A percentile compares a stretch with the other conserved stretches of the same genome.
Evolutionary conservation across 2,329 filamentous ascomycete genomes (phyloP).

Genomic region (Penicillium sclerotiorum): DNA sequence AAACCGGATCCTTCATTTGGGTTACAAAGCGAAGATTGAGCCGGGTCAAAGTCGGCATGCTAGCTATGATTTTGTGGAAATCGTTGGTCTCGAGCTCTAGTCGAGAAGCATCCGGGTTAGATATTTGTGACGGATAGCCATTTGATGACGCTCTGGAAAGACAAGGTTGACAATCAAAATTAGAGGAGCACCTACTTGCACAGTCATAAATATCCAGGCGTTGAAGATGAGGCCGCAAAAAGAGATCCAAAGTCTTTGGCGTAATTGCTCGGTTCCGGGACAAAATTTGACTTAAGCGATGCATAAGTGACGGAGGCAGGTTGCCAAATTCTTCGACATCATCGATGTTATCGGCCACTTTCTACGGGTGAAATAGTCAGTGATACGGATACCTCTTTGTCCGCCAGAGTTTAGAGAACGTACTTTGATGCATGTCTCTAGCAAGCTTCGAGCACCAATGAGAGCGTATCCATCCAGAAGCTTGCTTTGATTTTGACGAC

Average conservation of each 20-base stretch:
- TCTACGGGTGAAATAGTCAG: conserved; percentile 37
- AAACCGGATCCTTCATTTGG: conserved; percentile 82
- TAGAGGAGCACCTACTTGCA: conserved; percentile 48
- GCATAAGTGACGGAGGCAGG: conserved; percentile 59
- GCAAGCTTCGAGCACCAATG: conserved; percentile 46
- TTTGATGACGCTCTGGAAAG: too few relatives aligned
- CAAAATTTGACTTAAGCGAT: conserved; percentile 64
- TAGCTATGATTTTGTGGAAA: conserved; percentile 77
- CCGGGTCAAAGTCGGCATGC: conserved; percentile 67
- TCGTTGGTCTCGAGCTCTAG: conserved; percentile 72
- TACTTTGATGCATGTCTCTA: conserved; percentile 62
- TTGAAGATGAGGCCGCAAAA: conserved; percentile 56
- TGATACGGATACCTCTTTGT: not conserved
- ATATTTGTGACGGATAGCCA: too few relatives aligned
- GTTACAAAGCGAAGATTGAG: conserved; percentile 83
- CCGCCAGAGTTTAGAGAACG: conserved; percentile 12
- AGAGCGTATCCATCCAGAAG: conserved; percentile 71
- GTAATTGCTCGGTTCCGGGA: conserved; percentile 64
- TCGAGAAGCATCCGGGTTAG: conserved; percentile 33
- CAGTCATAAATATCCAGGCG: conserved; percentile 64
- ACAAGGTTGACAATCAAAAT: not conserved
- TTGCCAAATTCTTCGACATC: conserved; percentile 68
- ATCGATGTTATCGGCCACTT: conserved; percentile 64
- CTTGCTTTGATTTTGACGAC: conserved; percentile 79
- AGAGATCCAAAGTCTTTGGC: conserved; percentile 48